phyloP scores from a whole-genome alignment of 495 filamentous ascomycete species.

The Podospora pseudopauciseta region DNA sequence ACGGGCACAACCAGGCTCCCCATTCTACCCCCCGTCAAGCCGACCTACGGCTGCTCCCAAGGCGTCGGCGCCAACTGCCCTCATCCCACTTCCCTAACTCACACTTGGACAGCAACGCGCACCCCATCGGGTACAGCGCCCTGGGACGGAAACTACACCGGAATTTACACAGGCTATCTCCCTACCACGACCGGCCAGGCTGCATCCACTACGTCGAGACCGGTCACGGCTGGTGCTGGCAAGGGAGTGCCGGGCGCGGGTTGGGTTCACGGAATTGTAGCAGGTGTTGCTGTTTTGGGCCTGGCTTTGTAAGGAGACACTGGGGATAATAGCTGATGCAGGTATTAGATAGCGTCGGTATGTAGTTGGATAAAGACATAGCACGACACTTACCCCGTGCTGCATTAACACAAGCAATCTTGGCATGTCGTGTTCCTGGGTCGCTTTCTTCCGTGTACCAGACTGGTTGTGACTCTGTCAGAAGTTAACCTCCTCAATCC shows the following conservation, averaged over 20 bases:
- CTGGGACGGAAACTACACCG: background rate
- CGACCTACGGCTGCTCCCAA: slow-evolving; percentile 9
- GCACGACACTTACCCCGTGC: too few relatives aligned
- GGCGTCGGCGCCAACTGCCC: background rate
- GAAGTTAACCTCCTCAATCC: too few relatives aligned
- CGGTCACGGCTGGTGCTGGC: background rate
- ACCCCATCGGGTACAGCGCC: background rate
- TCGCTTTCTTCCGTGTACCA: too few relatives aligned
- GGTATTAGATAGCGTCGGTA: too few relatives aligned
- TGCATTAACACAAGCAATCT: too few relatives aligned
- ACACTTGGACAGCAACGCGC: background rate
- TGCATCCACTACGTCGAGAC: background rate
- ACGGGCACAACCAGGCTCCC: background rate
- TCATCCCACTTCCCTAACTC: background rate
- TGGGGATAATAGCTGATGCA: too few relatives aligned
- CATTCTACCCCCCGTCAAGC: background rate
- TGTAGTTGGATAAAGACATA: too few relatives aligned
- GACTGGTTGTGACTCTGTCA: too few relatives aligned
- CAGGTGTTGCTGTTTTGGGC: background rate
- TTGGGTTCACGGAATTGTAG: background rate
- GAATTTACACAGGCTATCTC: background rate
- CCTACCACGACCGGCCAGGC: background rate
- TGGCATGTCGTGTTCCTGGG: too few relatives aligned
- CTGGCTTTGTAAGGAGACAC: background rate
- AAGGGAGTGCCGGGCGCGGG: background rate